Evolutionary conservation across 2,329 filamentous ascomycete species (phyloP), one percentile per base, ranked within the genome.

Genomic region (Cadophora sp.): DNA sequence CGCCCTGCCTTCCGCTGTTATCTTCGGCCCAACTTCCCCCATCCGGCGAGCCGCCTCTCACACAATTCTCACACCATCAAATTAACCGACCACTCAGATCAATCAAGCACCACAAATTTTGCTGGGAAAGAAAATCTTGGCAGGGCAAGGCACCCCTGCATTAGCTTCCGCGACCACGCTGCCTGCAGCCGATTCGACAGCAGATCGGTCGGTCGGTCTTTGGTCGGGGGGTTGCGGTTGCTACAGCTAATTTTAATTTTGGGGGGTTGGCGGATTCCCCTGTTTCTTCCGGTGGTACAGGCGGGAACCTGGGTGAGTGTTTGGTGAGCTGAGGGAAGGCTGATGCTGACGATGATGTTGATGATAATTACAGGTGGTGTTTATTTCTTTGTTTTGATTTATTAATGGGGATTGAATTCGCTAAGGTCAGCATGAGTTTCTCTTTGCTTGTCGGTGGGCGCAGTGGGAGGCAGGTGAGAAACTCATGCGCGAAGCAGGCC

Each of bases 261-360:
- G 55, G 29, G 29, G 53, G 55, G 55, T 58, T 37, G 55, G 29
- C 29, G 11, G 55, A 37, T 56, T n/a, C 53, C 53, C 53, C 53
- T 19, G 14, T 19, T 55, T 40, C 37, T 40, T 40, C 37, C 43
- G 43, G 43, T 22, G 16, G 37, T 43, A 11, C 3, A 3, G 8
- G 12, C 3, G 3, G 37, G 7, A 43, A n/a, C n/a, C n/a, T n/a
- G n/a, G n/a, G n/a, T n/a, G n/a, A n/a, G n/a, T n/a, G n/a, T n/a
- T n/a, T n/a, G n/a, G n/a, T n/a, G n/a, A 11, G 14, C 37, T 12
- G 37, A 12, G 37, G 12, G 37, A 3, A 16, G 14, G 37, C 3
- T 43, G 37, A 43, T 43, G 37, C 8, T 43, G 37, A 43, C 3
- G 37, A 43, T 43, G 37, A 43, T 43, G 37, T 12, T 43, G 37